Evolutionary conservation across 352 stramenopile genomes (phyloP), one percentile per base, ranked within the genome.

Genomic region (Peronospora destructor): DNA sequence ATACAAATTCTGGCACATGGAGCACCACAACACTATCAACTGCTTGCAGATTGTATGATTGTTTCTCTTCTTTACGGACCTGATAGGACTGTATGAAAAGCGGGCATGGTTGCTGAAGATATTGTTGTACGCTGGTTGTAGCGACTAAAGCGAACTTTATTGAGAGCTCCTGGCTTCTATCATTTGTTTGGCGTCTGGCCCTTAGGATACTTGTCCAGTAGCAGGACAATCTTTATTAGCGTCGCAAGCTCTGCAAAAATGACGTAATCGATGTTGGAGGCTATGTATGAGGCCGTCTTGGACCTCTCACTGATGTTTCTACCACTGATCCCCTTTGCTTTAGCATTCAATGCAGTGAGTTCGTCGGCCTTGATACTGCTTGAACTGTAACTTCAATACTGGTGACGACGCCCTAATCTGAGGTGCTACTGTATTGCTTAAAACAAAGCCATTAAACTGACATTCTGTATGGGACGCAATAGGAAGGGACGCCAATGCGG

Each of bases 401-500:
- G 19, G 19, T 21, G 19, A 21, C 3, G 3, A 21, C 1, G 8
- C 26, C 5, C 26, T 30, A 2, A 30, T 30, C 8, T 30, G 8
- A 30, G 1, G 26, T 30, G 26, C 8, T 30, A 30, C 26, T 1
- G 1, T 30, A 30, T 4, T 30, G 5, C 26, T 30, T 30, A 21
- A 21, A 21, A 21, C 3, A 6, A 87, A 55, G 0, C 74, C 74
- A 32, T 87, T 70, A n/a, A 3, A 14, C 4, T 34, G 3, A 34
- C 26, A 10, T 12, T 34, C 14, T 34, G 13, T 14, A 89, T 90
- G 78, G 76, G 76, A 0, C 68, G 78, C 35, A 89, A 89, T 25
- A 48, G 67, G 21, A 89, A 89, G 53, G 78, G 75, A 6, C 66
- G 76, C 6, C 78, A 87, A 56, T 87, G 76, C 59, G 78, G 76